Conservation (phyloP, 352 stramenopile genomes). For the Globisporangium barbulae region DNA sequence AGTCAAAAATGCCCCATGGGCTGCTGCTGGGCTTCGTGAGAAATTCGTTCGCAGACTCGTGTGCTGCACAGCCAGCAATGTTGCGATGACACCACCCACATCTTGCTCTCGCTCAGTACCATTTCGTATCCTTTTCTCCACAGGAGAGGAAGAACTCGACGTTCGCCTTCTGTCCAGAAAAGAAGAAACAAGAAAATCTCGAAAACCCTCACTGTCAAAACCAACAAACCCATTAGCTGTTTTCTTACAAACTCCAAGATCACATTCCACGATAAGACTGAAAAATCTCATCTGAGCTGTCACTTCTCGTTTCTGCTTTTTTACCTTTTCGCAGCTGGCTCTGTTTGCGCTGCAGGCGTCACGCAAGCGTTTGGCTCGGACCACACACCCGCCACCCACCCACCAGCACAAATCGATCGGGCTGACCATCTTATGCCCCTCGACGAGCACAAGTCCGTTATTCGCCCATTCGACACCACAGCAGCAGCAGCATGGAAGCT, state of each 20-base stretch:
- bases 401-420: neutral
- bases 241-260: neutral
- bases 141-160: neutral
- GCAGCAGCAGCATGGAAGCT: constrained; percentile 5
- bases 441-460: constrained; percentile 1
- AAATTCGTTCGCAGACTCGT: neutral
- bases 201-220: neutral
- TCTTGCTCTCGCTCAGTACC: neutral
- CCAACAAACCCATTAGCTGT: neutral
- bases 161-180: neutral
- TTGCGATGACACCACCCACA: too few relatives aligned
- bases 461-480: neutral
- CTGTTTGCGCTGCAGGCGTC: neutral
- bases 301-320: neutral
- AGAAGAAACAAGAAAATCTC: too few relatives aligned
- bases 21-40: neutral
- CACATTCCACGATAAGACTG: neutral
- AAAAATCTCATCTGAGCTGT: neutral
- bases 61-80: neutral
- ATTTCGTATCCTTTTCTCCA: neutral
- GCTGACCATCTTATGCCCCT: constrained; percentile 1
- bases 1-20: too few relatives aligned
- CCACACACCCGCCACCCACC: neutral
- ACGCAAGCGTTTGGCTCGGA: neutral
- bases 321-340: neutral